Percentiles rank a stretch among this genome's conserved stretches.
These are phyloP conservation scores for Whalleya microplaca DNA, from an alignment of 2,329 filamentous ascomycete genomes.

Conservation along the genomic window DNA sequence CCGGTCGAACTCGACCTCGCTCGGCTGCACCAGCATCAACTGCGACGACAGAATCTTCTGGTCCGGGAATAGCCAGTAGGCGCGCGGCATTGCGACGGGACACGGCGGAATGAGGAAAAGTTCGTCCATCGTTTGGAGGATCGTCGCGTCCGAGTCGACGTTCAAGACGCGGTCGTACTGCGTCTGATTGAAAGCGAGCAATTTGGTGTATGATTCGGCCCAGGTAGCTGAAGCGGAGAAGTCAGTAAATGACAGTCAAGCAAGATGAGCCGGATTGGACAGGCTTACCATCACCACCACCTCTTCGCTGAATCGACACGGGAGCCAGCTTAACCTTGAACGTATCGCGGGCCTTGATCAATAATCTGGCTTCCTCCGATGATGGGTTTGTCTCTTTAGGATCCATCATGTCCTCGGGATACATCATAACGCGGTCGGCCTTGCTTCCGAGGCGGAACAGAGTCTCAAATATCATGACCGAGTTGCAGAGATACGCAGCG, in stretches of 20 bases:
- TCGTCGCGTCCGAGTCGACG: conserved; percentile 64
- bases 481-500: conserved; percentile 53
- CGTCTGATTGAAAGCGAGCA: conserved; percentile 69
- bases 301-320: conserved; percentile 43
- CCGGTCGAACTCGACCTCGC: conserved; percentile 50
- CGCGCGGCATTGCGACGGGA: conserved; percentile 69
- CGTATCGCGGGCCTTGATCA: conserved; percentile 47
- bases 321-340: conserved; percentile 50
- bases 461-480: conserved; percentile 54
- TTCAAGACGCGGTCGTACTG: conserved; percentile 59
- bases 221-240: conserved; percentile 48
- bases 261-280: neutral
- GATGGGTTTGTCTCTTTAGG: conserved; percentile 34
- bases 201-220: conserved; percentile 69
- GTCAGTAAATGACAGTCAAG: conserved; percentile 1
- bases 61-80: conserved; percentile 68
- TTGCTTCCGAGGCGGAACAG: conserved; percentile 46
- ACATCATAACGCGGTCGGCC: conserved; percentile 51
- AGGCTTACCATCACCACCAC: conserved; percentile 42
- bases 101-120: conserved; percentile 68
- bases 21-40: conserved; percentile 65
- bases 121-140: conserved; percentile 69
- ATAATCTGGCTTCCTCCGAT: conserved; percentile 38
- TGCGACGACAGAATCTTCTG: conserved; percentile 61
- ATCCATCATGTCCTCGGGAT: conserved; percentile 45